Conservation (phyloP, 2,329 filamentous ascomycete species). For the Zymoseptoria ardabiliae region DNA sequence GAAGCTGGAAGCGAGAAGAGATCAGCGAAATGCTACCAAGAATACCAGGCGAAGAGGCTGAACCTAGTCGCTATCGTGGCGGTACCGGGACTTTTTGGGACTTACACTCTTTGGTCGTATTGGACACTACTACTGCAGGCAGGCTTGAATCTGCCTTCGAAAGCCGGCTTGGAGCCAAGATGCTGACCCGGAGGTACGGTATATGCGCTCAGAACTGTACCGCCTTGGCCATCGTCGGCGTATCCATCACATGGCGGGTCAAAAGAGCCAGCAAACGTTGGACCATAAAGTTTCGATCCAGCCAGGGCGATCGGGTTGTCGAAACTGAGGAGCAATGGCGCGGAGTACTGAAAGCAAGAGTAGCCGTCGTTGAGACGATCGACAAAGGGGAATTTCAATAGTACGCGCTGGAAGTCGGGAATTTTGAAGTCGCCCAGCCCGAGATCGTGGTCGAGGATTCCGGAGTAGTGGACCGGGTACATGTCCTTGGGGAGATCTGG, state of each 20-base stretch:
- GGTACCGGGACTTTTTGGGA: not conserved
- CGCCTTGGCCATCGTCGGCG: slow-evolving; percentile 1
- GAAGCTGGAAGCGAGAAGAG: not conserved
- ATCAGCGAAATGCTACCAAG: not conserved
- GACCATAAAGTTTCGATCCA: slow-evolving; percentile 4
- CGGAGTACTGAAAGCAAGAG: slow-evolving; percentile 8
- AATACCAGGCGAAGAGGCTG: not conserved
- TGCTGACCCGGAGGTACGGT: slow-evolving; percentile 1
- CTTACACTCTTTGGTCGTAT: slow-evolving; percentile 4
- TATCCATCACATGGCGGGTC: slow-evolving; percentile 10
- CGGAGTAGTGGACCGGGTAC: slow-evolving; percentile 10
- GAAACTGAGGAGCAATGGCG: slow-evolving; percentile 6
- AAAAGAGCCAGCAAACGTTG: slow-evolving; percentile 6
- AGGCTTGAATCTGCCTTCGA: slow-evolving; percentile 3
- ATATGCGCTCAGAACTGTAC: slow-evolving; percentile 5
- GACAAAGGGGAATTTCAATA: slow-evolving; percentile 8
- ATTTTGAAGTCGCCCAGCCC: slow-evolving; percentile 3
- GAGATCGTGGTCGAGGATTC: slow-evolving; percentile 9
- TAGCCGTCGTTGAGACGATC: slow-evolving; percentile 13
- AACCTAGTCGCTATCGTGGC: not conserved
- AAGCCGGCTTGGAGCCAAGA: slow-evolving; percentile 3
- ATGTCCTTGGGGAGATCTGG: slow-evolving; percentile 8
- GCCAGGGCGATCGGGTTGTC: slow-evolving; percentile 4
- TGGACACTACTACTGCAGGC: slow-evolving; percentile 1
- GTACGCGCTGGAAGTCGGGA: slow-evolving; percentile 9